Percentiles rank a stretch among this genome's conserved stretches.
Conservation (phyloP, 768 basidiomycete species). For the Boletus subparvulus region DNA sequence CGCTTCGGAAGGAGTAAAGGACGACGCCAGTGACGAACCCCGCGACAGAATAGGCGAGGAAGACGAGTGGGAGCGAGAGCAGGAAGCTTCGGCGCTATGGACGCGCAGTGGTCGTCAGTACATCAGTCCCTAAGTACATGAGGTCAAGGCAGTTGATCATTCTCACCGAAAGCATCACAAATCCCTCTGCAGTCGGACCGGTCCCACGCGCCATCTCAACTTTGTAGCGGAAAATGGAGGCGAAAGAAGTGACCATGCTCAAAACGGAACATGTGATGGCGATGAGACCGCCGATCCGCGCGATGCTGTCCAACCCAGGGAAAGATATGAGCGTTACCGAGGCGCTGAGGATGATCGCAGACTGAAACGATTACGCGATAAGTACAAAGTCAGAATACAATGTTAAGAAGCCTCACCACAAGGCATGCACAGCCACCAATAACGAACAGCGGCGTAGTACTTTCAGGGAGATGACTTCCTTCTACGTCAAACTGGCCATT, state of each 20-base stretch:
- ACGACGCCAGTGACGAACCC: slow-evolving; percentile 66
- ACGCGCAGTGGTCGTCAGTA: neutral
- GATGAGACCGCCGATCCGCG: slow-evolving; percentile 64
- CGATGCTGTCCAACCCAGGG: slow-evolving; percentile 65
- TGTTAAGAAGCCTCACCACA: slow-evolving; percentile 45
- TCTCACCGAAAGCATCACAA: slow-evolving; percentile 53
- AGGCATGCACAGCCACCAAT: slow-evolving; percentile 65
- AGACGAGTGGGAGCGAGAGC: slow-evolving; percentile 71
- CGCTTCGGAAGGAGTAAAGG: slow-evolving; percentile 62
- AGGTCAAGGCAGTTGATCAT: neutral
- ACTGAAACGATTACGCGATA: slow-evolving; percentile 41
- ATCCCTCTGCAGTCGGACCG: slow-evolving; percentile 49
- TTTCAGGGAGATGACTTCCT: slow-evolving; percentile 43
- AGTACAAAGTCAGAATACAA: neutral
- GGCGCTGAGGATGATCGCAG: slow-evolving; percentile 76
- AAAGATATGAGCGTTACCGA: slow-evolving; percentile 81
- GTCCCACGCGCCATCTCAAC: slow-evolving; percentile 56
- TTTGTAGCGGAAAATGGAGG: slow-evolving; percentile 71
- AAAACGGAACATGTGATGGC: slow-evolving; percentile 67
- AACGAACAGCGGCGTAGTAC: slow-evolving; percentile 57
- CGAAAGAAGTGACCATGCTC: slow-evolving; percentile 66
- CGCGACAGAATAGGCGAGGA: slow-evolving; percentile 67
- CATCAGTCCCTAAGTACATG: slow-evolving; percentile 1
- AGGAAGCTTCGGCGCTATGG: slow-evolving; percentile 51
- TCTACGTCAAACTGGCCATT: slow-evolving; percentile 59